A percentile compares a stretch with the other conserved stretches of the same genome.
Conservation (phyloP, 2,329 filamentous ascomycete genomes). For the Orbilia ellipsospora region DNA sequence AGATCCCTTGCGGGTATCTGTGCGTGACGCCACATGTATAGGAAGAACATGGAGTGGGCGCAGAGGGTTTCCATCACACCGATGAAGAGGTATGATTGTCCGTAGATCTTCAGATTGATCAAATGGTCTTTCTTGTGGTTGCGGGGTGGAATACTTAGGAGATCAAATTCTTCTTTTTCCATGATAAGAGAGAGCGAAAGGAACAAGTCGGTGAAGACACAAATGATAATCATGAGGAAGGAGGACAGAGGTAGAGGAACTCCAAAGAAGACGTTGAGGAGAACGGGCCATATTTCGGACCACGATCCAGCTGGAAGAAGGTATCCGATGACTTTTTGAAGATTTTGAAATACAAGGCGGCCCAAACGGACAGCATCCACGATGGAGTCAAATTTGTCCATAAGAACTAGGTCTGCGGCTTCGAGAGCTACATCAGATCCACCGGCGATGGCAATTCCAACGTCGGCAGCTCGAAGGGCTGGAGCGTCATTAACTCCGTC, state of each 20-base stretch:
- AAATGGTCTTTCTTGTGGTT: conserved; percentile 67
- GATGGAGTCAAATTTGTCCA: conserved; percentile 84
- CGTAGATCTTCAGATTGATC: conserved; percentile 68
- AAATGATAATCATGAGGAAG: conserved; percentile 71
- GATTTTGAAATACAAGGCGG: conserved; percentile 86
- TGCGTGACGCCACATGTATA: conserved; percentile 67
- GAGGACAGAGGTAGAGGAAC: conserved; percentile 67
- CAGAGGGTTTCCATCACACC: conserved; percentile 67
- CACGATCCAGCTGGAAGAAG: conserved; percentile 72
- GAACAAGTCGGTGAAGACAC: conserved; percentile 69
- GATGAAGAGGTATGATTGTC: conserved; percentile 68
- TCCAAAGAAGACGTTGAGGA: conserved; percentile 70
- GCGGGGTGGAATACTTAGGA: conserved; percentile 67
- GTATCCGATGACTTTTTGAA: conserved; percentile 86
- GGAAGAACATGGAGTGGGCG: conserved; percentile 69
- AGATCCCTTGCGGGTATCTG: conserved; percentile 66
- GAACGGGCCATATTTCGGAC: conserved; percentile 70
- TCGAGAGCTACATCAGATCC: conserved; percentile 88
- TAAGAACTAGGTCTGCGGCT: conserved; percentile 70
- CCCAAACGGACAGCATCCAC: conserved; percentile 85
- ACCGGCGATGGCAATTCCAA: conserved; percentile 85
- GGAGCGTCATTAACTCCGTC: conserved; percentile 90
- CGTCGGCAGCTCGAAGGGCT: conserved; percentile 81
- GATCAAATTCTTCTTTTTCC: conserved; percentile 69
- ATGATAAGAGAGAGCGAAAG: conserved; percentile 67